phyloP scores from a whole-genome alignment of 805 yeast species.

The Candida suzukii region DNA sequence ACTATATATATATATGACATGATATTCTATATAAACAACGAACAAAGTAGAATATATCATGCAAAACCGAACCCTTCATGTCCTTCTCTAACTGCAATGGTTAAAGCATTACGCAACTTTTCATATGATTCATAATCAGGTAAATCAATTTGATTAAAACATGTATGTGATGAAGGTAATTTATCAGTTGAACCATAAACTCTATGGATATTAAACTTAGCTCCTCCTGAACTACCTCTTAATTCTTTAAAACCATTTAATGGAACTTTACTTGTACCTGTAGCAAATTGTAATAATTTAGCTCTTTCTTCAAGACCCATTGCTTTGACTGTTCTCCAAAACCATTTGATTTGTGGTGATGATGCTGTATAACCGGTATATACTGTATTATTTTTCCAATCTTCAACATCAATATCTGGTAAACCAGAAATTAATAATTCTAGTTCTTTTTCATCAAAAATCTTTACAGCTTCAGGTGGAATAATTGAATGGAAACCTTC shows the following conservation, averaged over 20 bases:
- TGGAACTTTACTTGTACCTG: constrained; percentile 97
- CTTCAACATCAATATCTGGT: constrained; percentile 93
- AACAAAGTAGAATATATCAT: constrained; percentile 8
- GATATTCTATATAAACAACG: no score
- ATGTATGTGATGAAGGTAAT: constrained; percentile 92
- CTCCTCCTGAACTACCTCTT: constrained; percentile 79
- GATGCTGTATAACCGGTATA: constrained; percentile 78
- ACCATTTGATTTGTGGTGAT: constrained; percentile 88
- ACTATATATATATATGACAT: neutral
- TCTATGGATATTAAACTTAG: constrained; percentile 83
- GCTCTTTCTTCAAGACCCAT: constrained; percentile 94
- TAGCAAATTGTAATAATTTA: constrained; percentile 86
- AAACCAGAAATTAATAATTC: constrained; percentile 89
- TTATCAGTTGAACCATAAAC: constrained; percentile 83
- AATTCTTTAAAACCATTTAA: constrained; percentile 87
- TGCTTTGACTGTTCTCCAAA: constrained; percentile 95
- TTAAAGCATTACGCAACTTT: constrained; percentile 68
- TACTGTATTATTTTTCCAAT: constrained; percentile 84
- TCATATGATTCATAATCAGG: constrained; percentile 93
- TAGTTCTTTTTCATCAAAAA: constrained; percentile 92
- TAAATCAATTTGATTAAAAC: constrained; percentile 89
- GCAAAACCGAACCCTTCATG: constrained; percentile 95
- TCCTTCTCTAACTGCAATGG: constrained; percentile 89
- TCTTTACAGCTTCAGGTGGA: constrained; percentile 72
- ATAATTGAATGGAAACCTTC: constrained; percentile 88